phyloP scores from a whole-genome alignment of 2,329 filamentous ascomycete species.

The Fusarium sp. region DNA sequence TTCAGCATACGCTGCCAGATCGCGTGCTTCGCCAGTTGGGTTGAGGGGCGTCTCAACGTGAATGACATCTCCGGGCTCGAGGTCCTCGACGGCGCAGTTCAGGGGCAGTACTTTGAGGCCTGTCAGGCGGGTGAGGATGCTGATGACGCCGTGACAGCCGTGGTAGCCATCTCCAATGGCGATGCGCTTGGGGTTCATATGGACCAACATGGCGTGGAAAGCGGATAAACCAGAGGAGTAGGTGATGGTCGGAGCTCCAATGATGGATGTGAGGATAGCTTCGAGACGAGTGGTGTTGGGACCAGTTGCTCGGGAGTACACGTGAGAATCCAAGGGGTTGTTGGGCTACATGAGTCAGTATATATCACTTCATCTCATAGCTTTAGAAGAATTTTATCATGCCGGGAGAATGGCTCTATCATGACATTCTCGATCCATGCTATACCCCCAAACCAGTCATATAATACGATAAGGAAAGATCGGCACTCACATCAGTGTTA shows the following conservation, averaged over 20 bases:
- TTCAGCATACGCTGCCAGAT: slow-evolving; percentile 78
- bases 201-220: slow-evolving; percentile 89
- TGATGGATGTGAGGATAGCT: slow-evolving; percentile 79
- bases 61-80: slow-evolving; percentile 84
- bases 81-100: slow-evolving; percentile 73
- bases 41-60: slow-evolving; percentile 96
- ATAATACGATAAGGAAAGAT: slow-evolving; percentile 1
- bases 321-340: slow-evolving; percentile 71
- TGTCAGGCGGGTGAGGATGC: slow-evolving; percentile 79
- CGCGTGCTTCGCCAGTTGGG: slow-evolving; percentile 84
- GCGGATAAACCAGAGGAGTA: slow-evolving; percentile 90
- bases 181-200: slow-evolving; percentile 84
- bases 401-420: not conserved
- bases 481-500: slow-evolving; percentile 67
- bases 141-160: slow-evolving; percentile 89
- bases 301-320: slow-evolving; percentile 86
- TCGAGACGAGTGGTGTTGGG: slow-evolving; percentile 90
- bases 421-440: not conserved
- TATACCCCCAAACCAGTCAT: not conserved
- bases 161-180: slow-evolving; percentile 91
- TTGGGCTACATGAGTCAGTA: slow-evolving; percentile 56
- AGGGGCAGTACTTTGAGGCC: slow-evolving; percentile 80
- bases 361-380: not conserved
- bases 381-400: not conserved
- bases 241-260: slow-evolving; percentile 77